Evolutionary conservation across 768 basidiomycete species (phyloP), one percentile per base, ranked within the genome.

Genomic region (Tylopilus rubrobrunneus): DNA sequence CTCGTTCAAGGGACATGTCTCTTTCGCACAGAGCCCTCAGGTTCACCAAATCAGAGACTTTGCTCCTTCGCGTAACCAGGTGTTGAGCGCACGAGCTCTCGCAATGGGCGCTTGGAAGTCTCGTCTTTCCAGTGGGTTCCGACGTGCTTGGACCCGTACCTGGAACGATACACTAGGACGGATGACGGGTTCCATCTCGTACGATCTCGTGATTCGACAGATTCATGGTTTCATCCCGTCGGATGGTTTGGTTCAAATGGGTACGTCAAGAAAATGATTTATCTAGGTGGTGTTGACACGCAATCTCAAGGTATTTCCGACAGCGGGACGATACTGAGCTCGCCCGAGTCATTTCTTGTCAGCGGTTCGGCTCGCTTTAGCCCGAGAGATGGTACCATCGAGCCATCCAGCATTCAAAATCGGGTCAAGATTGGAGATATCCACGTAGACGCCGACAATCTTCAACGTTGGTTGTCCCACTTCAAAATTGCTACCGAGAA

Each of bases 131-230:
- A 78, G 76, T 45, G 83, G 87, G 55, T 73, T 87, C 47, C 76
- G 74, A 44, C 74, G 88, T 52, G 81, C 87, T 25, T 79, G 86
- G 74, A 82, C 84, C 47, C 76, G 81, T 50, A 86, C 86, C 40
- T 83, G 87, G 74, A 84, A 87, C 56, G 76, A 81, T 49, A 87
- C 86, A 25, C 78, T 86, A 74, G 86, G 84, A 12, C 77, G 74
- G 39, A 84, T 82, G 45, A 79, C 78, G 49, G 87, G 84, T 19
- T 76, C 76, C 12, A 77, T 79, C 2, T 74, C 76, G 5, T 67
- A 88, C 47, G 71, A 76, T 46, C 65, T 89, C 40, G 76, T 71
- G 39, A 63, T 83, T 42, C 71, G 70, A 41, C 74, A 78, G 46
- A 67, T 86, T 31, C 67, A 73, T 39, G 81, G 80, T 11, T 74